phyloP scores from a whole-genome alignment of 306 rosid genomes.

The Abrus precatorius region DNA sequence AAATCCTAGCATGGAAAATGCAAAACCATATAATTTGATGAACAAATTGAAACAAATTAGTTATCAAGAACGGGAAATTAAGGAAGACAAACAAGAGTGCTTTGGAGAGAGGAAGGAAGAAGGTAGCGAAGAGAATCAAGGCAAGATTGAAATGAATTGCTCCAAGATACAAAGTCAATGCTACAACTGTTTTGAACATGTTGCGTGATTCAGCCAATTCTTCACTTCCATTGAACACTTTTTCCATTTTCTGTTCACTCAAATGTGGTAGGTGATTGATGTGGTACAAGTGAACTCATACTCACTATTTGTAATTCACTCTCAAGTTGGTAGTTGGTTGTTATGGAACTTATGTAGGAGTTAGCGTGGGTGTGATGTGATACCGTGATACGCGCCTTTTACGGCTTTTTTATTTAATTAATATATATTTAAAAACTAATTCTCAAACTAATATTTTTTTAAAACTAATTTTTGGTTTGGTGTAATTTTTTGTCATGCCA shows the following conservation, averaged over 20 bases:
- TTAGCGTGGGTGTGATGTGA: no score
- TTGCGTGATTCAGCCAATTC: conserved; percentile 41
- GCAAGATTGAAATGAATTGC: conserved; percentile 66
- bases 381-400: no score
- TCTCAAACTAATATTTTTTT: no score
- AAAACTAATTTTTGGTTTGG: no score
- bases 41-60: neutral
- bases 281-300: no score
- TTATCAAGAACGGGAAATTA: neutral
- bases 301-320: no score
- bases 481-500: no score
- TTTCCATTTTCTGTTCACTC: conserved; percentile 30
- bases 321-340: no score
- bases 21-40: neutral
- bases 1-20: conserved; percentile 56
- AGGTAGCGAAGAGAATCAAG: conserved; percentile 54
- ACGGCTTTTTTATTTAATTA: no score
- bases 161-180: conserved; percentile 71
- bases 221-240: conserved; percentile 47
- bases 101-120: conserved; percentile 71
- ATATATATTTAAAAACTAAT: no score
- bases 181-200: conserved; percentile 45
- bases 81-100: conserved; percentile 52
- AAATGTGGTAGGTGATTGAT: no score
- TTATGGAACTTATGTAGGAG: no score